Conservation (phyloP, 352 stramenopile genomes). For the Albugo candida region DNA sequence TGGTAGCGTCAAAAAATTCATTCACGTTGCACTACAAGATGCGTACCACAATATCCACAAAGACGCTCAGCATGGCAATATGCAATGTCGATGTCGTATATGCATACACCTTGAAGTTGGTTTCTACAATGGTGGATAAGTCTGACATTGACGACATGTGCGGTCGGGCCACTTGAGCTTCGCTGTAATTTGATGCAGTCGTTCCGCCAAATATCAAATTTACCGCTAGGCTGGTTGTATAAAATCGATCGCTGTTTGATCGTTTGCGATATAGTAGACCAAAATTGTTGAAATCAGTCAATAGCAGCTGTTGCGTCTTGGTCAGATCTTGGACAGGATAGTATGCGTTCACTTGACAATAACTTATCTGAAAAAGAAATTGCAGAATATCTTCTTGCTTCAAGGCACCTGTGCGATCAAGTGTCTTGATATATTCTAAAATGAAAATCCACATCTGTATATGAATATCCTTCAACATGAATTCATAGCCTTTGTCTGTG, state of each 20-base stretch:
- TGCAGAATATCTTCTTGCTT: constrained; percentile 75
- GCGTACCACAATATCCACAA: constrained; percentile 63
- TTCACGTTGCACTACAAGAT: neutral
- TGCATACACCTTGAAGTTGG: constrained; percentile 85
- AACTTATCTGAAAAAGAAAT: constrained; percentile 81
- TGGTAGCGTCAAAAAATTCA: neutral
- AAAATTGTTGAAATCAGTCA: constrained; percentile 76
- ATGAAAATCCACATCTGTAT: constrained; percentile 86
- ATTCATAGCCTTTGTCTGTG: constrained; percentile 79
- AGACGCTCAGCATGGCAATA: constrained; percentile 84
- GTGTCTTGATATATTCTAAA: constrained; percentile 74
- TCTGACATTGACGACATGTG: constrained; percentile 18
- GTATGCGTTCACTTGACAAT: constrained; percentile 70
- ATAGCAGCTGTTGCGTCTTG: constrained; percentile 44
- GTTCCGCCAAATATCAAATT: constrained; percentile 80
- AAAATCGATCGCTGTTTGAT: constrained; percentile 44
- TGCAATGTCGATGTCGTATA: constrained; percentile 82
- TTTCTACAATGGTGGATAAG: constrained; percentile 67
- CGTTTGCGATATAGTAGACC: constrained; percentile 61
- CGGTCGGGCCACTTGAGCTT: constrained; percentile 26
- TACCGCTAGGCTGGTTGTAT: constrained; percentile 76
- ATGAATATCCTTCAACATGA: constrained; percentile 85
- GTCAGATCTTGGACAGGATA: constrained; percentile 69
- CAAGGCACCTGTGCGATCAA: constrained; percentile 46
- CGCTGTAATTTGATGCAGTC: constrained; percentile 29